Conservation (phyloP, 2,329 filamentous ascomycete genomes). For the Cytospora piceicola region DNA sequence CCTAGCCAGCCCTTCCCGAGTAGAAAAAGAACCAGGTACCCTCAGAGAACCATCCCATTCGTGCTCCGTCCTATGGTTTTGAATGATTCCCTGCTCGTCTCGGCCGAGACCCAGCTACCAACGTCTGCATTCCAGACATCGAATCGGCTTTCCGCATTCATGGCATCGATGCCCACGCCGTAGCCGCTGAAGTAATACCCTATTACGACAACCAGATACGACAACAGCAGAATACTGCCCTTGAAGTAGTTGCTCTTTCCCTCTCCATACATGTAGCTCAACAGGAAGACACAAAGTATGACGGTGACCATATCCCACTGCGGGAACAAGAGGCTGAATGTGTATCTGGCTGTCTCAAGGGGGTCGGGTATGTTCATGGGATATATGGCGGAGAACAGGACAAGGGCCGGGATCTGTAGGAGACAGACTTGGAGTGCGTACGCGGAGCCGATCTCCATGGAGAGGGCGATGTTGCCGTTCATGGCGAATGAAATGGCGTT, state of each 20-base stretch:
- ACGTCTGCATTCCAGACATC: slow-evolving; percentile 58
- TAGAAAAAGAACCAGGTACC: not conserved
- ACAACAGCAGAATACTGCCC: slow-evolving; percentile 89
- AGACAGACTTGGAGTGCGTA: slow-evolving; percentile 96
- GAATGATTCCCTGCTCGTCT: slow-evolving; percentile 35
- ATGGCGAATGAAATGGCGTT: slow-evolving; percentile 99
- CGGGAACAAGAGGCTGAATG: slow-evolving; percentile 89
- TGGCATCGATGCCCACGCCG: slow-evolving; percentile 27
- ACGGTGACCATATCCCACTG: slow-evolving; percentile 99
- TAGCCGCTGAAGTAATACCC: slow-evolving; percentile 85
- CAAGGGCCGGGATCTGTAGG: slow-evolving; percentile 89
- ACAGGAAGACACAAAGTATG: slow-evolving; percentile 91
- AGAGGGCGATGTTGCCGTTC: slow-evolving; percentile 98
- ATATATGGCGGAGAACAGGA: slow-evolving; percentile 85
- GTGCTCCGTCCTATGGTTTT: slow-evolving; percentile 57
- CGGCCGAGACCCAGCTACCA: slow-evolving; percentile 52
- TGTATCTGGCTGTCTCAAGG: slow-evolving; percentile 58
- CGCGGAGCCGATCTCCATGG: slow-evolving; percentile 98
- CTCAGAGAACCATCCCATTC: slow-evolving; percentile 43
- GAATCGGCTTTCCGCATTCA: slow-evolving; percentile 50
- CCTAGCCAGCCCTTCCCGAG: no score
- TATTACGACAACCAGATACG: slow-evolving; percentile 87
- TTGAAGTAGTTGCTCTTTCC: slow-evolving; percentile 99
- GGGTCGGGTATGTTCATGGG: slow-evolving; percentile 47
- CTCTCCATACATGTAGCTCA: slow-evolving; percentile 97